Evolutionary conservation across 257 asterid species (phyloP).

Genomic region (Phtheirospermum japonicum): DNA sequence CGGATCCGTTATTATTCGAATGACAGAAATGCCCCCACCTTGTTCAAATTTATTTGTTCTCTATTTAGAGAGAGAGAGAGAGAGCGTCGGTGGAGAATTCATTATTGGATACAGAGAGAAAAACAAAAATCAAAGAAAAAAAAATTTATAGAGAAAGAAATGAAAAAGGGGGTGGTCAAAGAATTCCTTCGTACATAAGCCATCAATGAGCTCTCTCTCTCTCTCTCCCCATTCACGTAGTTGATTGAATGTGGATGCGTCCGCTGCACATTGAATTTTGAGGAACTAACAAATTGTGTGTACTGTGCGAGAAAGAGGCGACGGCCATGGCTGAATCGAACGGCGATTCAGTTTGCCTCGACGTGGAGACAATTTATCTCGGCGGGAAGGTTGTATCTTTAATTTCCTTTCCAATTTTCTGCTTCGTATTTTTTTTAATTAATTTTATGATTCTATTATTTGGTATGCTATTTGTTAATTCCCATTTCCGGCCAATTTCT

Average conservation of each 20-base stretch:
- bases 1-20: slow-evolving; percentile 15
- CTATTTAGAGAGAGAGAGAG: neutral
- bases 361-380: slow-evolving; percentile 44
- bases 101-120: slow-evolving; percentile 19
- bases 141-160: no score
- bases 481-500: slow-evolving; percentile 10
- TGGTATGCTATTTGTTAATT: neutral
- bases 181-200: slow-evolving; percentile 22
- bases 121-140: neutral
- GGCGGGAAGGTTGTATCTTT: slow-evolving; percentile 41
- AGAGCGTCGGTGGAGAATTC: slow-evolving; percentile 34
- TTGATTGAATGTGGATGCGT: slow-evolving; percentile 1
- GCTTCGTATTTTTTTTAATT: neutral
- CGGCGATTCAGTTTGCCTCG: slow-evolving; percentile 39
- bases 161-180: neutral
- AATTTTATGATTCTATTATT: neutral
- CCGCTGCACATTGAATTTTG: neutral
- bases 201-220: slow-evolving; percentile 19
- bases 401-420: neutral
- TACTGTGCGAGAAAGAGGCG: slow-evolving; percentile 15
- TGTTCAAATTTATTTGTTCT: neutral
- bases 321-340: slow-evolving; percentile 37
- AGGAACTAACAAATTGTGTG: neutral
- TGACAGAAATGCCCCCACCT: slow-evolving; percentile 17
- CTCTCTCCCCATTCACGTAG: neutral